A percentile compares a stretch with the other conserved stretches of the same genome.
phyloP scores from a whole-genome alignment of 2,329 filamentous ascomycete genomes.

The Arthrinium phaeospermum region DNA sequence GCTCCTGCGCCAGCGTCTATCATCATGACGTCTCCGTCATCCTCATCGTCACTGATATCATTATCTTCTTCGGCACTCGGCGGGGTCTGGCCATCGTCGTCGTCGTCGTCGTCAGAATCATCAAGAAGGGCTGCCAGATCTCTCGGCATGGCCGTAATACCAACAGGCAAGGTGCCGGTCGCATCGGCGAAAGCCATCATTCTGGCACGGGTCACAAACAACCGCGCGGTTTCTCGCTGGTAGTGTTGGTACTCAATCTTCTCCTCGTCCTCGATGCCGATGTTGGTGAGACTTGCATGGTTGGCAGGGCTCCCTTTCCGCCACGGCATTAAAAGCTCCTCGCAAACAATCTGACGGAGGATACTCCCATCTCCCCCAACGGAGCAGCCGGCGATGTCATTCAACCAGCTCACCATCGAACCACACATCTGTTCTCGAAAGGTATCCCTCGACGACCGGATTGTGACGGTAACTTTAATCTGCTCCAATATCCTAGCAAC shows the following conservation, averaged over 20 bases:
- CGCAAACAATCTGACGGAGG: slow-evolving; percentile 81
- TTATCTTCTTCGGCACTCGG: slow-evolving; percentile 64
- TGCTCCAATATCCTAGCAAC: slow-evolving; percentile 90
- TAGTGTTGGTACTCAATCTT: slow-evolving; percentile 56
- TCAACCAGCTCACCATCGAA: slow-evolving; percentile 95
- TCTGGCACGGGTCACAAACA: slow-evolving; percentile 43
- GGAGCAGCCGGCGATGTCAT: slow-evolving; percentile 88
- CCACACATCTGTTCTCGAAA: slow-evolving; percentile 99
- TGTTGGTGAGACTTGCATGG: slow-evolving; percentile 77
- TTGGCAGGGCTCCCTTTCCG: slow-evolving; percentile 81
- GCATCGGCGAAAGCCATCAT: slow-evolving; percentile 24
- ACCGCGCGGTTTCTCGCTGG: slow-evolving; percentile 35
- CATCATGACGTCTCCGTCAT: slow-evolving; percentile 63
- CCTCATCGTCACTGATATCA: slow-evolving; percentile 70
- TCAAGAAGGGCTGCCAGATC: slow-evolving; percentile 19
- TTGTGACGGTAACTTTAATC: slow-evolving; percentile 94
- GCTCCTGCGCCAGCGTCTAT: slow-evolving; percentile 51
- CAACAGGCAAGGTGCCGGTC: slow-evolving; percentile 14
- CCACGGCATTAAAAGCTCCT: slow-evolving; percentile 91
- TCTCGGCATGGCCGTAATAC: slow-evolving; percentile 15
- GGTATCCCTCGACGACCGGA: slow-evolving; percentile 90
- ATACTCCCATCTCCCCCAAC: slow-evolving; percentile 82
- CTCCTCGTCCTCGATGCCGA: slow-evolving; percentile 84
- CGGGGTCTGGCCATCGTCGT: slow-evolving; percentile 47
- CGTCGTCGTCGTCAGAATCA: slow-evolving; percentile 44